Conservation (phyloP, 257 asterid genomes). For the Paraleonurus japonicus region DNA sequence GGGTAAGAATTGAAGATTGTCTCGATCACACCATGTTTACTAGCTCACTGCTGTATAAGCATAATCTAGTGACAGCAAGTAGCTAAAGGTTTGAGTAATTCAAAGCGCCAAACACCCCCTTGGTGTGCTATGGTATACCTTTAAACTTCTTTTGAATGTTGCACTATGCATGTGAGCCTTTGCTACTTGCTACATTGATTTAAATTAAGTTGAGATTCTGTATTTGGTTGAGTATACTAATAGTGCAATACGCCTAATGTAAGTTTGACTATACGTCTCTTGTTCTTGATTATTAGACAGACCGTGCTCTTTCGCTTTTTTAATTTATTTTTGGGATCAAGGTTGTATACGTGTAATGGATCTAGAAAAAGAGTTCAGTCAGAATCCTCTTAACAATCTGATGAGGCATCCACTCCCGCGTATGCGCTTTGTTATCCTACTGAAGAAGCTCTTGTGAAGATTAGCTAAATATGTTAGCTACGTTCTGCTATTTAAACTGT, state of each 20-base stretch:
- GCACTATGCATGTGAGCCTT: slow-evolving; percentile 14
- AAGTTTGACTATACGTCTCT: neutral
- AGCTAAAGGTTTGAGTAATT: slow-evolving; percentile 6
- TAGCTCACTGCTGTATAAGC: slow-evolving; percentile 2
- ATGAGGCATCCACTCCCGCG: neutral
- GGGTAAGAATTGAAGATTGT: slow-evolving; percentile 46
- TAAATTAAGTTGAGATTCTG: slow-evolving; percentile 4
- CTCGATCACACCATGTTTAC: slow-evolving; percentile 4
- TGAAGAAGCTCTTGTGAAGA: neutral
- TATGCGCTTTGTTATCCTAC: neutral
- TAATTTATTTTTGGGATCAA: neutral
- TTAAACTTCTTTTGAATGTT: slow-evolving; percentile 1
- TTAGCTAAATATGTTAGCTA: neutral
- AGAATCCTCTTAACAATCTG: neutral
- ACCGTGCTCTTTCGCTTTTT: neutral
- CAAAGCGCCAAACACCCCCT: neutral
- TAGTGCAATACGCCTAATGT: no score
- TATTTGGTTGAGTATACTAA: neutral
- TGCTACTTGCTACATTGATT: neutral
- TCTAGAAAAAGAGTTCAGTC: neutral
- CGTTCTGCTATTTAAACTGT: neutral
- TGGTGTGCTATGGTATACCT: slow-evolving; percentile 11
- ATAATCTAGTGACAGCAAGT: neutral
- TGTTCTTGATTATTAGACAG: neutral
- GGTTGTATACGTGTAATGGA: neutral